phyloP scores from a whole-genome alignment of 2,329 filamentous ascomycete genomes.

The Lachnellula occidentalis region DNA sequence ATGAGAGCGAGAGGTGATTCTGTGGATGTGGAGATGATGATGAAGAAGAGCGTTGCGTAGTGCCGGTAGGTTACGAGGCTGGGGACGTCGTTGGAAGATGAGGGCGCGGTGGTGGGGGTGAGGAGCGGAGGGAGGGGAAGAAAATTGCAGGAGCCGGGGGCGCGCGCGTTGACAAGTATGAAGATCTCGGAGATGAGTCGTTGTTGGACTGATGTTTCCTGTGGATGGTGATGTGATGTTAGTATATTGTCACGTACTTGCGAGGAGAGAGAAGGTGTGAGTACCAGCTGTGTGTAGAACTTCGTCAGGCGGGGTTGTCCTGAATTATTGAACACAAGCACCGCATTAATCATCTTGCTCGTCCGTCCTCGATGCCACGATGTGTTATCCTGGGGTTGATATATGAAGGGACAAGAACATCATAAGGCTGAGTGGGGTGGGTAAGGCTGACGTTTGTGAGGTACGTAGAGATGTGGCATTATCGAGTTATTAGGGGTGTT shows the following conservation, averaged over 20 bases:
- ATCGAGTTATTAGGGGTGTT: no score
- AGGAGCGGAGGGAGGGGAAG: constrained; percentile 70
- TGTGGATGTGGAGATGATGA: constrained; percentile 92
- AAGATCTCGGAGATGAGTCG: constrained; percentile 97
- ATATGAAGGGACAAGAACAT: background rate
- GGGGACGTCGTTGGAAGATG: constrained; percentile 67
- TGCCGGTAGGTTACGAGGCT: constrained; percentile 96
- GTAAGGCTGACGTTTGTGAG: no score
- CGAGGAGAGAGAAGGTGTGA: constrained; percentile 8
- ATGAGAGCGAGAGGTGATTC: constrained; percentile 93
- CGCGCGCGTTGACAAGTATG: constrained; percentile 85
- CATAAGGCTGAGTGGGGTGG: background rate
- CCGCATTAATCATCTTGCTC: constrained; percentile 86
- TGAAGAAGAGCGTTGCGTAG: constrained; percentile 98
- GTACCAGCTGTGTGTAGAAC: constrained; percentile 94
- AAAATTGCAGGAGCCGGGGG: constrained; percentile 94
- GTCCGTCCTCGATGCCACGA: background rate
- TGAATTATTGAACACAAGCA: constrained; percentile 97
- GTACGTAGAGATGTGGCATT: no score
- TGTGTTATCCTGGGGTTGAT: no score
- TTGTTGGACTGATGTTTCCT: constrained; percentile 98
- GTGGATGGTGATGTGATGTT: constrained; percentile 12
- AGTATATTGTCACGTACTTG: constrained; percentile 1
- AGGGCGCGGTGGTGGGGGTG: constrained; percentile 63
- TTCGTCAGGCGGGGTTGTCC: constrained; percentile 95